Conservation (phyloP, 805 yeast genomes). For the Saturnispora sanitii region DNA sequence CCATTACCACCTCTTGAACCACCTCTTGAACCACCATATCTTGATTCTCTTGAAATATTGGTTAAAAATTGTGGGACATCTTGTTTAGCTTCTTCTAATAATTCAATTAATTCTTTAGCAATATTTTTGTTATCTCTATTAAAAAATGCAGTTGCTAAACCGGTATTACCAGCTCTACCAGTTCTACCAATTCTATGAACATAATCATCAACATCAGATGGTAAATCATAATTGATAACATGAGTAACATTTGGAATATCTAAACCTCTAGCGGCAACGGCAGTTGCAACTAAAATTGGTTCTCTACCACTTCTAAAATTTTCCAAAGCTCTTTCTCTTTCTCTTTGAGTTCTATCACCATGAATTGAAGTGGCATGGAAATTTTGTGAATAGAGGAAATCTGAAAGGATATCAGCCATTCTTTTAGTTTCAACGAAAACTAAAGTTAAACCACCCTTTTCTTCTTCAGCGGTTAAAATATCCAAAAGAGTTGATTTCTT, state of each 20-base stretch:
- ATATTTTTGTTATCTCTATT: slow-evolving; percentile 91
- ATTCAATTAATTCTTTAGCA: slow-evolving; percentile 76
- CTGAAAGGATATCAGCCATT: slow-evolving; percentile 94
- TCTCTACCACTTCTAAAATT: slow-evolving; percentile 88
- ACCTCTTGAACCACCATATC: slow-evolving; percentile 40
- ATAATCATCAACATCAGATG: slow-evolving; percentile 94
- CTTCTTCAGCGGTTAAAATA: slow-evolving; percentile 67
- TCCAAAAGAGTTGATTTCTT: slow-evolving; percentile 87
- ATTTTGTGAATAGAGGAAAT: slow-evolving; percentile 77
- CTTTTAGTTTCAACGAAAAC: slow-evolving; percentile 97
- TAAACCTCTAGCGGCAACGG: slow-evolving; percentile 99
- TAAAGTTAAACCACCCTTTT: slow-evolving; percentile 69
- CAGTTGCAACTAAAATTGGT: slow-evolving; percentile 95
- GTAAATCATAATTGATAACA: slow-evolving; percentile 94
- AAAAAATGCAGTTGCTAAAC: slow-evolving; percentile 97
- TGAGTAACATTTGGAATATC: slow-evolving; percentile 99
- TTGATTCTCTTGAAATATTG: slow-evolving; percentile 68
- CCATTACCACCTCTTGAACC: slow-evolving; percentile 40
- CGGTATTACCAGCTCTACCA: slow-evolving; percentile 99
- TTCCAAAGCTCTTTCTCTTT: slow-evolving; percentile 95
- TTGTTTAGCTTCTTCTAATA: slow-evolving; percentile 93
- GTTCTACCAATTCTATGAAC: slow-evolving; percentile 99
- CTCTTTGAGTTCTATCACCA: slow-evolving; percentile 97
- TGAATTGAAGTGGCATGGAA: slow-evolving; percentile 98
- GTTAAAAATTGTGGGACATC: slow-evolving; percentile 88